Percentiles rank a stretch among this genome's conserved stretches.
Evolutionary conservation across 106 monocot genomes (phyloP).

Genomic region (Ottelia alismoides): DNA sequence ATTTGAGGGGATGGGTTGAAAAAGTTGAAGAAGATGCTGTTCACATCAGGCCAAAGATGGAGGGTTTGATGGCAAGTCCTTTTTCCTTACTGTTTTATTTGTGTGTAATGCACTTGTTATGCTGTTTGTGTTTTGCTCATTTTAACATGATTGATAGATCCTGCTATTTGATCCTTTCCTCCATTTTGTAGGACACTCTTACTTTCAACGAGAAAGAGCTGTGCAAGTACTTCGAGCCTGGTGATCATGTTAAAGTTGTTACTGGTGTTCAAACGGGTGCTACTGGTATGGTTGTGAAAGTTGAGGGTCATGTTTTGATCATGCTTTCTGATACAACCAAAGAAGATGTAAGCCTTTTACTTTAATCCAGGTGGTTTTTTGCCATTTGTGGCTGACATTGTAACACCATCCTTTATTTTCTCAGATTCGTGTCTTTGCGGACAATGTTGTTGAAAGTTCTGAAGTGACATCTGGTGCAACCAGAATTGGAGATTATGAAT

Average conservation of each 20-base stretch:
- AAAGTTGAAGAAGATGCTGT: slow-evolving; percentile 97
- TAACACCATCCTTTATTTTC: not conserved
- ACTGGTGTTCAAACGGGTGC: slow-evolving; percentile 95
- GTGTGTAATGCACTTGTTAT: no score
- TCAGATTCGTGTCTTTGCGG: slow-evolving; percentile 95
- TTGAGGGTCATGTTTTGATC: slow-evolving; percentile 85
- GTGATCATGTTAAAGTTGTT: slow-evolving; percentile 98
- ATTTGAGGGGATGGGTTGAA: slow-evolving; percentile 94
- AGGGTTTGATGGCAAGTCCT: slow-evolving; percentile 56
- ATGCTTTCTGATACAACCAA: slow-evolving; percentile 90
- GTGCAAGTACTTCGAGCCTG: slow-evolving; percentile 94
- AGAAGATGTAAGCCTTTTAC: slow-evolving; percentile 61
- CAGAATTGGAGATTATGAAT: slow-evolving; percentile 82
- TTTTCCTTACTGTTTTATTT: slow-evolving; percentile 2
- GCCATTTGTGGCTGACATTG: not conserved
- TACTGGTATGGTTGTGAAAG: slow-evolving; percentile 99
- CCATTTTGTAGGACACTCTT: slow-evolving; percentile 56
- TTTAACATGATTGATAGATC: not conserved
- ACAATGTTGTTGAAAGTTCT: slow-evolving; percentile 97
- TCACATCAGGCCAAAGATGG: slow-evolving; percentile 73
- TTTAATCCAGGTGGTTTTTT: not conserved
- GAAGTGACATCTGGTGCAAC: slow-evolving; percentile 95
- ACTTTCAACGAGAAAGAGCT: slow-evolving; percentile 91
- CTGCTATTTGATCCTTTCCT: not conserved
- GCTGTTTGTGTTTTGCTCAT: no score